Evolutionary conservation across 2,329 filamentous ascomycete species (phyloP).

Genomic region (Cercospora zeae-maydis): DNA sequence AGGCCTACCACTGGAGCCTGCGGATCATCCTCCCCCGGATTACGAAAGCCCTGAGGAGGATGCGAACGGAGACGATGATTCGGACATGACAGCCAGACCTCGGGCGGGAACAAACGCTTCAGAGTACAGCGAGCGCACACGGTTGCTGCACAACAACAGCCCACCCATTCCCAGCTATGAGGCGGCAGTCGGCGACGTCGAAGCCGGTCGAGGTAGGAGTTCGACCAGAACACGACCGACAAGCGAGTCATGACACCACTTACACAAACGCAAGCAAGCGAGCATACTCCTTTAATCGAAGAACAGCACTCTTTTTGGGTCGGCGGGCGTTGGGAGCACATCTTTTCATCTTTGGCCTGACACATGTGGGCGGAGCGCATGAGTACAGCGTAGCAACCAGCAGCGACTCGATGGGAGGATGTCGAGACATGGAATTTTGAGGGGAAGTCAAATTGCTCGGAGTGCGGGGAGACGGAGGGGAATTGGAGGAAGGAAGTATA

Average conservation of each 20-base stretch:
- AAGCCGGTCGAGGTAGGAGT: slow-evolving; percentile 30
- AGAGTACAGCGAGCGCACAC: slow-evolving; percentile 12
- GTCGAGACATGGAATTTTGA: not conserved
- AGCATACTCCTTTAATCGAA: not conserved
- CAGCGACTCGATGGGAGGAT: not conserved
- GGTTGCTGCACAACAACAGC: slow-evolving; percentile 24
- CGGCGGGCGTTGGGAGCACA: slow-evolving; percentile 3
- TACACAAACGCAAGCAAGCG: not conserved
- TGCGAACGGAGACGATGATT: slow-evolving; percentile 21
- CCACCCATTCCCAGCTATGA: slow-evolving; percentile 81
- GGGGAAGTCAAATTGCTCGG: not conserved
- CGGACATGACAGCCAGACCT: slow-evolving; percentile 28
- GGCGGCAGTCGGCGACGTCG: slow-evolving; percentile 57
- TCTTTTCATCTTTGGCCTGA: slow-evolving; percentile 1
- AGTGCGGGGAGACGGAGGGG: not conserved
- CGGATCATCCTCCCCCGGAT: slow-evolving; percentile 44
- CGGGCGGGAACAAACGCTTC: slow-evolving; percentile 17
- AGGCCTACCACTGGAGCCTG: slow-evolving; percentile 33
- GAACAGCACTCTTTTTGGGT: not conserved
- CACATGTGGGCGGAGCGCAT: slow-evolving; percentile 10
- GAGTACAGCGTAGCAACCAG: slow-evolving; percentile 13
- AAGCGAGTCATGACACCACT: slow-evolving; percentile 19
- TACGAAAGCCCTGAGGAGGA: slow-evolving; percentile 45
- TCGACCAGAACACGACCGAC: slow-evolving; percentile 23
- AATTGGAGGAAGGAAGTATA: not conserved